Evolutionary conservation across 129 eudicot genomes (phyloP).

Genomic region (Heracleum sosnowskyi): DNA sequence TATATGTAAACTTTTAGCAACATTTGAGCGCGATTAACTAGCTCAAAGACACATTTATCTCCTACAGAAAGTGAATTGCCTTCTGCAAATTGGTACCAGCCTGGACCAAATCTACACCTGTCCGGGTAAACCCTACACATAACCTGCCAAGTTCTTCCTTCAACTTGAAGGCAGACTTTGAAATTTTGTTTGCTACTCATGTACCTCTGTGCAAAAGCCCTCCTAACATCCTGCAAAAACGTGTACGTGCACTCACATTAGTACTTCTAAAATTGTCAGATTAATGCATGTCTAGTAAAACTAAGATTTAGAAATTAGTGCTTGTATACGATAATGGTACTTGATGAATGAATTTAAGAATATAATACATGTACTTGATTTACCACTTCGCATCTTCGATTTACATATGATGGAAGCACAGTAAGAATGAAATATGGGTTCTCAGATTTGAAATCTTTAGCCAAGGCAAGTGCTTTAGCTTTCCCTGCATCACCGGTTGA

Average conservation of each 20-base stretch:
- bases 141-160: slow-evolving; percentile 15
- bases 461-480: neutral
- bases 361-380: neutral
- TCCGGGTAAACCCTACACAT: neutral
- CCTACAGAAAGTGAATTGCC: slow-evolving; percentile 20
- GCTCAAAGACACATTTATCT: slow-evolving; percentile 34
- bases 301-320: neutral
- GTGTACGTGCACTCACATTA: neutral
- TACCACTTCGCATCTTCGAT: neutral
- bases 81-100: slow-evolving; percentile 19
- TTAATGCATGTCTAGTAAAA: too few species aligned
- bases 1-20: slow-evolving; percentile 17
- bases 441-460: neutral
- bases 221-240: slow-evolving; percentile 3
- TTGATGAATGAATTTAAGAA: neutral
- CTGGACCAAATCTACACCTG: neutral
- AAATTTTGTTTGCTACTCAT: neutral
- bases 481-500: neutral
- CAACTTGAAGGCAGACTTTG: neutral
- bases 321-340: neutral
- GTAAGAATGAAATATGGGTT: slow-evolving; percentile 20
- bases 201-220: neutral
- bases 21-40: neutral
- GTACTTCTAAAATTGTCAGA: neutral
- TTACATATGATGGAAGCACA: slow-evolving; percentile 9